Percentiles rank a stretch among this genome's conserved stretches.
These are phyloP conservation scores for Westerdykella ornata DNA, from an alignment of 2,329 filamentous ascomycete genomes.

Conservation along the genomic window DNA sequence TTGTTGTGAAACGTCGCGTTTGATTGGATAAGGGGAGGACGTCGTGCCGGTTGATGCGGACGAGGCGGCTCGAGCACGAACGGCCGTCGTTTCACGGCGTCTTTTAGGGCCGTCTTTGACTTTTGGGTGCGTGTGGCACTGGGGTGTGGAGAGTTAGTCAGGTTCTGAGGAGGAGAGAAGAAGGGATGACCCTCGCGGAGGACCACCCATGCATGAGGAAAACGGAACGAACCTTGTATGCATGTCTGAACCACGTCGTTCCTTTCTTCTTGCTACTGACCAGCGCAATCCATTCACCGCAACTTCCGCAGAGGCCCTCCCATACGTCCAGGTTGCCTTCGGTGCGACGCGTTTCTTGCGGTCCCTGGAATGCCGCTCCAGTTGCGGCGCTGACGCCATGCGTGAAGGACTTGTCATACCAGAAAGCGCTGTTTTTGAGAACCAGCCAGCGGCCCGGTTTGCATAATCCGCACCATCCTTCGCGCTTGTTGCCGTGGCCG, in stretches of 20 bases:
- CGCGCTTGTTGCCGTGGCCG: slow-evolving; percentile 78
- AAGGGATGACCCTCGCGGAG: slow-evolving; percentile 1
- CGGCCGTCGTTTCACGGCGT: slow-evolving; percentile 37
- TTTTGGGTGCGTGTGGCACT: slow-evolving; percentile 41
- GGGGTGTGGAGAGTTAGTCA: not conserved
- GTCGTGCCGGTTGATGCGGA: slow-evolving; percentile 24
- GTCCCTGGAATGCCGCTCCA: slow-evolving; percentile 69
- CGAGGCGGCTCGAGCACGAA: slow-evolving; percentile 32
- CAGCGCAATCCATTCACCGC: slow-evolving; percentile 72
- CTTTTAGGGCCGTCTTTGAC: slow-evolving; percentile 40
- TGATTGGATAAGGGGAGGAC: slow-evolving; percentile 31
- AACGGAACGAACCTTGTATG: slow-evolving; percentile 64
- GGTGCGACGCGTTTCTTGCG: slow-evolving; percentile 66
- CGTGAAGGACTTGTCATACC: slow-evolving; percentile 89
- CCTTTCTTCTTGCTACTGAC: slow-evolving; percentile 86
- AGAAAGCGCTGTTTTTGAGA: slow-evolving; percentile 84
- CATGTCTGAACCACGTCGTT: slow-evolving; percentile 86
- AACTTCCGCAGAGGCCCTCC: slow-evolving; percentile 72
- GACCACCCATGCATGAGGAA: slow-evolving; percentile 1
- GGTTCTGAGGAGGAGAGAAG: slow-evolving; percentile 3
- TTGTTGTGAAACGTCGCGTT: slow-evolving; percentile 22
- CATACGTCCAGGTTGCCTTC: slow-evolving; percentile 75
- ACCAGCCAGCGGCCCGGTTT: slow-evolving; percentile 81
- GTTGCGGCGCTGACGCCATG: slow-evolving; percentile 81
- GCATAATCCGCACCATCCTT: slow-evolving; percentile 86